Percentiles rank a stretch among this genome's conserved stretches.
Conservation (phyloP, 2,329 filamentous ascomycete species). For the Trichoderma sp. region DNA sequence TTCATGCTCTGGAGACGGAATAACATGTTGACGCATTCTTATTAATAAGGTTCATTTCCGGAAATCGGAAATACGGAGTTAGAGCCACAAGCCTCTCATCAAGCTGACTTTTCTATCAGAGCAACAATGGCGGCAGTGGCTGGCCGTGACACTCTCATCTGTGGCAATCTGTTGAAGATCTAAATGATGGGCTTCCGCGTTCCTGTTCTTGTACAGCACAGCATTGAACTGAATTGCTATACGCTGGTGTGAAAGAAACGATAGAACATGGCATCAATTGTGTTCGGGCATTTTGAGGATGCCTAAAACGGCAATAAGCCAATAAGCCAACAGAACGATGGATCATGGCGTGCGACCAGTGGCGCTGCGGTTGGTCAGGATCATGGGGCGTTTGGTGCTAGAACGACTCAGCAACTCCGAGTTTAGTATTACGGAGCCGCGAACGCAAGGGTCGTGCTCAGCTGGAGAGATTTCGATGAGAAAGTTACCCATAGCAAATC, state of each 20-base stretch:
- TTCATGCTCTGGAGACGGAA: background rate
- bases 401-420: conserved; percentile 9
- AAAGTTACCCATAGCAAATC: background rate
- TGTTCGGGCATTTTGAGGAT: background rate
- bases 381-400: background rate
- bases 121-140: background rate
- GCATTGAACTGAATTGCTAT: background rate
- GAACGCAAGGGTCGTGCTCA: background rate
- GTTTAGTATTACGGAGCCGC: background rate
- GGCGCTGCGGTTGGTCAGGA: background rate
- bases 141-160: background rate
- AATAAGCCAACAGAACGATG: background rate
- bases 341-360: background rate
- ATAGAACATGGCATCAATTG: background rate
- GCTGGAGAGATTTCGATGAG: background rate
- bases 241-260: background rate
- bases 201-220: background rate
- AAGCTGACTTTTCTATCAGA: background rate
- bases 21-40: background rate
- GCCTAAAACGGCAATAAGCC: background rate
- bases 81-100: background rate
- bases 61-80: conserved; percentile 12
- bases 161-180: background rate
- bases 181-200: background rate
- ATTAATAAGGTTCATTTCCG: conserved; percentile 3